Evolutionary conservation across 2,329 filamentous ascomycete genomes (phyloP), one percentile per base, ranked within the genome.

Genomic region (Pseudodiploospora longispora): DNA sequence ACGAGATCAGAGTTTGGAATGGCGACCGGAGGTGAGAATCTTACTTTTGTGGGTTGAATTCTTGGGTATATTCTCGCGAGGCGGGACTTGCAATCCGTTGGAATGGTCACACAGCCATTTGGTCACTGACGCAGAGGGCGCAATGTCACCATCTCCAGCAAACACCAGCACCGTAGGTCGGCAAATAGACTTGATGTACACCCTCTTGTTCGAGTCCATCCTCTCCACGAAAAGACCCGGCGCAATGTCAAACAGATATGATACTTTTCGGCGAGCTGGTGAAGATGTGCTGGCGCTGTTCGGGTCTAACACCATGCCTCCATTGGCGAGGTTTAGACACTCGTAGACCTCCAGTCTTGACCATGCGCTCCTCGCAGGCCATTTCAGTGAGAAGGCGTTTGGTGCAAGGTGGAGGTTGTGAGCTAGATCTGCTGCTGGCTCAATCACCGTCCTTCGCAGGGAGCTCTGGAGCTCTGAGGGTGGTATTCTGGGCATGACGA

Each of bases 151-250:
- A 6, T 59, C 55, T 12, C 51, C 50, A 35, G 55, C 55, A 44
- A 58, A 55, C 9, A 65, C 53, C 27, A 66, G 53, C 7, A 66
- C 63, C 10, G 48, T 62, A 9, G 63, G 63, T 30, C 56, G 57
- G 42, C 52, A 58, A 19, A 66, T 56, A n/a, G 61, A 54, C 50
- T 58, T 64, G 29, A 58, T 42, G 6, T 51, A 48, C 35, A 53
- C 48, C 46, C 63, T 66, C 50, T 56, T 62, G 27, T 60, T 61
- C 2, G 50, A 52, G 5, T 64, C 57, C 6, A 66, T 45, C 41
- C 60, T 57, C 42, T 66, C 63, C 6, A 66, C 61, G 40, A 66
- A 66, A 33, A 66, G 47, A 1, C 63, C 63, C 0, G 63, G 63
- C 5, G 61, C 60, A 36, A 65, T 50, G 32, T 66, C 63, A 43